Evolutionary conservation across 768 basidiomycete species (phyloP).

Genomic region (Xerocomellus dryophilus): DNA sequence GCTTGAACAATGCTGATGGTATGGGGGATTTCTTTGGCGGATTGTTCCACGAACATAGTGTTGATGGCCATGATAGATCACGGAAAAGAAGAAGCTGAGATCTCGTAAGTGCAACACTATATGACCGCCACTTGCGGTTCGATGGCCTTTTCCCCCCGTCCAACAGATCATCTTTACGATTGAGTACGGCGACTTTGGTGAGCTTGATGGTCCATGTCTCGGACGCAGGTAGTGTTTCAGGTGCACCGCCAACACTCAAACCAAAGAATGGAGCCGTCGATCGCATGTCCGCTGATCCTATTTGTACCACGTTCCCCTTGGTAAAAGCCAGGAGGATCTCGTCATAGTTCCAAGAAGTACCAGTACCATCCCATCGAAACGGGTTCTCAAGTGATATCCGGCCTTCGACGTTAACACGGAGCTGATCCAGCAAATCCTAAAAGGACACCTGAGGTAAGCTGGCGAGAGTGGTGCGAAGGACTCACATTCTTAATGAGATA

Average conservation of each 20-base stretch:
- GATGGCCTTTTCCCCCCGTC: slow-evolving; percentile 74
- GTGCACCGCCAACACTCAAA: slow-evolving; percentile 32
- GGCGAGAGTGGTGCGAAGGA: neutral
- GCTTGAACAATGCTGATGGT: slow-evolving; percentile 51
- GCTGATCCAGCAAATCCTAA: slow-evolving; percentile 63
- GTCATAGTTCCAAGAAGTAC: slow-evolving; percentile 63
- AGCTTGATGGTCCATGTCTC: slow-evolving; percentile 57
- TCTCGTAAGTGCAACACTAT: slow-evolving; percentile 81
- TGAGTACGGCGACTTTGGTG: slow-evolving; percentile 76
- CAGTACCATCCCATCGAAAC: slow-evolving; percentile 63
- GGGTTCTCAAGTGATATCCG: slow-evolving; percentile 61
- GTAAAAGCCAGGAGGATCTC: slow-evolving; percentile 65
- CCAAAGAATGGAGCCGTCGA: slow-evolving; percentile 40
- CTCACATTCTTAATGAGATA: slow-evolving; percentile 80
- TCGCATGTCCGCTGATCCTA: slow-evolving; percentile 45
- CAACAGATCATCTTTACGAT: slow-evolving; percentile 74
- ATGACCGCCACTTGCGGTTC: slow-evolving; percentile 85
- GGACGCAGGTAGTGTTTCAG: slow-evolving; percentile 25
- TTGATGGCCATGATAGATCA: slow-evolving; percentile 55
- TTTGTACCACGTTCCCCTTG: slow-evolving; percentile 54
- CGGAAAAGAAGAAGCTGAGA: slow-evolving; percentile 92
- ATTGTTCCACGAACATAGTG: slow-evolving; percentile 44
- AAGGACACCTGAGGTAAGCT: slow-evolving; percentile 7
- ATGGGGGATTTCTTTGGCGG: slow-evolving; percentile 37
- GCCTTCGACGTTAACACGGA: slow-evolving; percentile 63